Evolutionary conservation across 768 basidiomycete species (phyloP).

Genomic region (Pluteus cervinus): DNA sequence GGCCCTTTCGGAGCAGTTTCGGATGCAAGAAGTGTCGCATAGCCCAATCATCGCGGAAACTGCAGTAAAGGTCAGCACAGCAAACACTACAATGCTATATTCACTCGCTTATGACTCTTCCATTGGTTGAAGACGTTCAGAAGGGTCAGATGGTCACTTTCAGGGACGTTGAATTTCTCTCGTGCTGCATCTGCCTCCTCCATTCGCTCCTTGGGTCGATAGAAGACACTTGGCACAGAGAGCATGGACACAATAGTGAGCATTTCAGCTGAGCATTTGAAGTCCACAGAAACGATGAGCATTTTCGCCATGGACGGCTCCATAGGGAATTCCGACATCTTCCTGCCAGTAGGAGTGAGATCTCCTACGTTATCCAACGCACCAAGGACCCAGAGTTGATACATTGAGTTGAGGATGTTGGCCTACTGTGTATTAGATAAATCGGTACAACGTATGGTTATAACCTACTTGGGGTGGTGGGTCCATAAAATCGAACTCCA

Average conservation of each 20-base stretch:
- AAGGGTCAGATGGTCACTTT: constrained; percentile 94
- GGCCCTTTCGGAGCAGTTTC: constrained; percentile 88
- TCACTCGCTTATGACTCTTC: constrained; percentile 88
- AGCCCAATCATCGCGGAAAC: constrained; percentile 91
- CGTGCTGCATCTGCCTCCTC: constrained; percentile 97
- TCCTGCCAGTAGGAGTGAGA: constrained; percentile 83
- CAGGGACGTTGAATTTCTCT: constrained; percentile 98
- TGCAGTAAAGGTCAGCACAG: constrained; percentile 19
- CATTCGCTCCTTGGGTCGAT: constrained; percentile 93
- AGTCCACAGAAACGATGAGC: constrained; percentile 93
- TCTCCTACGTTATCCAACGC: constrained; percentile 98
- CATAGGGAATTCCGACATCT: constrained; percentile 99
- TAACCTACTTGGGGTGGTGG: constrained; percentile 89
- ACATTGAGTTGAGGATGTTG: constrained; percentile 99
- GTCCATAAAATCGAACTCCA: constrained; percentile 99
- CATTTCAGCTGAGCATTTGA: constrained; percentile 92
- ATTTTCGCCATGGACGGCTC: constrained; percentile 99
- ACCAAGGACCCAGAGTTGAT: constrained; percentile 98
- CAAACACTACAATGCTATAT: constrained; percentile 3
- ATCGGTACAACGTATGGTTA: not conserved
- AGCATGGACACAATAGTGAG: constrained; percentile 99
- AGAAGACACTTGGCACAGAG: constrained; percentile 96
- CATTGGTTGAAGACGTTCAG: constrained; percentile 97
- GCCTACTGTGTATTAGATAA: constrained; percentile 40
- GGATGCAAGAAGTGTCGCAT: constrained; percentile 96